A percentile compares a stretch with the other conserved stretches of the same genome.
phyloP scores from a whole-genome alignment of 805 yeast species.

The Pichia pseudocactophila region DNA sequence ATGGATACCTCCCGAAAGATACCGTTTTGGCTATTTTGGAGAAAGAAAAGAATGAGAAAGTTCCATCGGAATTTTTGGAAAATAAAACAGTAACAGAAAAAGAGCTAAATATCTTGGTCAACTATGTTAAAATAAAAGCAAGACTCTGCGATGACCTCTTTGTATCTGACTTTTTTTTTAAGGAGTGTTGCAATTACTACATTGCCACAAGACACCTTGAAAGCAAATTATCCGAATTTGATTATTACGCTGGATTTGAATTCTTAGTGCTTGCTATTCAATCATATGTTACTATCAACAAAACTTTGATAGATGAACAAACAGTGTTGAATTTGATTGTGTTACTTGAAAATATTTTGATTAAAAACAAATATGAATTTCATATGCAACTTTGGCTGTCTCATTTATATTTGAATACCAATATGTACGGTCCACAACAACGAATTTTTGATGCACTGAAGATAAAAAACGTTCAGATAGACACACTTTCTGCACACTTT shows the following conservation, averaged over 20 bases:
- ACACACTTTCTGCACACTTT: slow-evolving; percentile 51
- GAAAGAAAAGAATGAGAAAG: slow-evolving; percentile 4
- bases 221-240: slow-evolving; percentile 42
- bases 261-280: slow-evolving; percentile 49
- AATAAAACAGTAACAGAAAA: slow-evolving; percentile 14
- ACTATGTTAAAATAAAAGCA: slow-evolving; percentile 38
- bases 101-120: slow-evolving; percentile 22
- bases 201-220: slow-evolving; percentile 30
- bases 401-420: slow-evolving; percentile 49
- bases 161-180: slow-evolving; percentile 18
- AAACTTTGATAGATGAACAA: slow-evolving; percentile 14
- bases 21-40: slow-evolving; percentile 8
- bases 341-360: slow-evolving; percentile 48
- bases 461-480: slow-evolving; percentile 70
- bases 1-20: neutral
- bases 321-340: slow-evolving; percentile 34
- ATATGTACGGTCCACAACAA: slow-evolving; percentile 42
- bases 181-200: slow-evolving; percentile 32
- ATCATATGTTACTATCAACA: slow-evolving; percentile 16
- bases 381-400: slow-evolving; percentile 65
- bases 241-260: slow-evolving; percentile 64
- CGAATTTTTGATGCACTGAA: slow-evolving; percentile 45
- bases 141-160: slow-evolving; percentile 20
- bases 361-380: slow-evolving; percentile 61
- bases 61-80: slow-evolving; percentile 9